These are phyloP conservation scores for Boeremia exigua DNA, from an alignment of 2,329 filamentous ascomycete species.

Conservation along the genomic window DNA sequence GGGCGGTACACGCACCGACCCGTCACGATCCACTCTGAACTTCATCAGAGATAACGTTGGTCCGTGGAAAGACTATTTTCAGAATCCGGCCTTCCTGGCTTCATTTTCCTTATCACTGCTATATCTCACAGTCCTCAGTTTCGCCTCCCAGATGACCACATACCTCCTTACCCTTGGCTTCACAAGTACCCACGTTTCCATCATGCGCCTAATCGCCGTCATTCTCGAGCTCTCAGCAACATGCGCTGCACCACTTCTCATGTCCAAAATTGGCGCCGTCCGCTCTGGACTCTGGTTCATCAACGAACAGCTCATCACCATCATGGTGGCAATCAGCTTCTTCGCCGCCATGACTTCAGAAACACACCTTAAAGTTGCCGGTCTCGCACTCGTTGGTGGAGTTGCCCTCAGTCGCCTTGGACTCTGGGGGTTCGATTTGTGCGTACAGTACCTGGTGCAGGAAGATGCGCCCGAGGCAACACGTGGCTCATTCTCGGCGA, in stretches of 20 bases:
- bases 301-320: slow-evolving; percentile 68
- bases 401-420: slow-evolving; percentile 52
- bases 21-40: slow-evolving; percentile 1
- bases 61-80: slow-evolving; percentile 54
- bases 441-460: slow-evolving; percentile 55
- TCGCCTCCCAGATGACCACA: slow-evolving; percentile 67
- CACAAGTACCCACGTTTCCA: slow-evolving; percentile 59
- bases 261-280: slow-evolving; percentile 57
- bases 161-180: slow-evolving; percentile 64
- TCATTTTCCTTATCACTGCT: slow-evolving; percentile 66
- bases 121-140: slow-evolving; percentile 60
- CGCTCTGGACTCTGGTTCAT: slow-evolving; percentile 75
- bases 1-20: slow-evolving; percentile 8
- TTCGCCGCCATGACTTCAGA: slow-evolving; percentile 24
- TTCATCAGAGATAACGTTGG: slow-evolving; percentile 18
- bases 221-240: slow-evolving; percentile 67
- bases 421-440: slow-evolving; percentile 57
- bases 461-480: slow-evolving; percentile 48
- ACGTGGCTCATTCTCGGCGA: slow-evolving; percentile 72
- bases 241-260: slow-evolving; percentile 64
- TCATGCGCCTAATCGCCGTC: slow-evolving; percentile 61
- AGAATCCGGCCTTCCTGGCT: slow-evolving; percentile 64
- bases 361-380: slow-evolving; percentile 28
- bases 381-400: slow-evolving; percentile 45
- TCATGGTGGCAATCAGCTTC: slow-evolving; percentile 50